phyloP scores from a whole-genome alignment of 106 monocot genomes.

The Dendrobium chrysotoxum region DNA sequence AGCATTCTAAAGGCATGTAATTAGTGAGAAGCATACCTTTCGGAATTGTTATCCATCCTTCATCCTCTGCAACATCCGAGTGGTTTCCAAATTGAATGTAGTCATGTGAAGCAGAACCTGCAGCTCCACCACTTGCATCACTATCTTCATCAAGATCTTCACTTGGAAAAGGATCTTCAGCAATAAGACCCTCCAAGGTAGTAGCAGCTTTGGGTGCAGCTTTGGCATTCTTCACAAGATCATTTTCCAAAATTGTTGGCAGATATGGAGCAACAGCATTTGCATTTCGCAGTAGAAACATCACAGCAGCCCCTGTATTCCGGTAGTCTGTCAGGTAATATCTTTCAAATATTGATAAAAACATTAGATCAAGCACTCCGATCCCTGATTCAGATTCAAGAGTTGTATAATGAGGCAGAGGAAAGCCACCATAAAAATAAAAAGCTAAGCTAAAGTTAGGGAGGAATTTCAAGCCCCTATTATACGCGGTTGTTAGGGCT shows the following conservation, averaged over 20 bases:
- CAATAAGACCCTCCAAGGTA: constrained; percentile 67
- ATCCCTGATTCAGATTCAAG: too few species aligned
- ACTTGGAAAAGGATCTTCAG: constrained; percentile 26
- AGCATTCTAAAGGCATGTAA: too few species aligned
- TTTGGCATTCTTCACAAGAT: constrained; percentile 5
- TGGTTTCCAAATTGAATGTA: constrained; percentile 36
- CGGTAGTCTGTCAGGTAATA: too few species aligned
- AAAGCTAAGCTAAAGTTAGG: too few species aligned
- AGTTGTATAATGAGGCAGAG: too few species aligned
- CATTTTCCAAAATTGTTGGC: constrained; percentile 18
- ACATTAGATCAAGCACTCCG: too few species aligned
- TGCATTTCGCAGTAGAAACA: constrained; percentile 36
- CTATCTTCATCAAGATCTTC: constrained; percentile 25
- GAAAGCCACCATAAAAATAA: too few species aligned
- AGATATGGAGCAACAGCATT: constrained; percentile 33
- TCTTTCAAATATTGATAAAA: too few species aligned
- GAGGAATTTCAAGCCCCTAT: too few species aligned
- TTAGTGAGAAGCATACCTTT: constrained; percentile 26
- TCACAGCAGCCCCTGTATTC: not conserved
- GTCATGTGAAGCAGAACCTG: constrained; percentile 16
- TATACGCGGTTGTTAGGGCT: too few species aligned
- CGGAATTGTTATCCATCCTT: constrained; percentile 75
- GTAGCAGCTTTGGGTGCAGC: constrained; percentile 11
- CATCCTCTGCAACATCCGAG: constrained; percentile 52
- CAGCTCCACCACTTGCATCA: constrained; percentile 1